A percentile compares a stretch with the other conserved stretches of the same genome.
Conservation (phyloP, 2,329 filamentous ascomycete genomes). For the Cercospora zeina region DNA sequence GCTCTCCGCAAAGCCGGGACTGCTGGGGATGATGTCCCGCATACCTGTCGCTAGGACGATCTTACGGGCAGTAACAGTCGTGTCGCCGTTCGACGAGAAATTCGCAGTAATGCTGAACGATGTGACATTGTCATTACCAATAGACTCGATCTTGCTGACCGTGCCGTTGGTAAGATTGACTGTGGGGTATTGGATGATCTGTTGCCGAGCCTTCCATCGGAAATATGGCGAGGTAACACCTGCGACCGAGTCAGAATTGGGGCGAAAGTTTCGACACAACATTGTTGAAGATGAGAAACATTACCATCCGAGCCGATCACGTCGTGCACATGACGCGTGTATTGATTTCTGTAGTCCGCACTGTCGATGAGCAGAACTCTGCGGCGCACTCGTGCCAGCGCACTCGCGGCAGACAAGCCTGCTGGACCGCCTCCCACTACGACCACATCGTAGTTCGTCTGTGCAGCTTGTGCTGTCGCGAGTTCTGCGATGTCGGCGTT, state of each 20-base stretch:
- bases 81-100: slow-evolving; percentile 14
- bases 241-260: neutral
- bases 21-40: slow-evolving; percentile 28
- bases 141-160: slow-evolving; percentile 16
- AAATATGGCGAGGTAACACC: slow-evolving; percentile 28
- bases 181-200: slow-evolving; percentile 28
- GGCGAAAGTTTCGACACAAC: neutral
- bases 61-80: slow-evolving; percentile 25
- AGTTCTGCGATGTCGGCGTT: neutral
- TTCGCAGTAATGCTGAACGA: slow-evolving; percentile 16
- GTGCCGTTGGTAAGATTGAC: slow-evolving; percentile 21
- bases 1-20: slow-evolving; percentile 29
- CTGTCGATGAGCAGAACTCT: slow-evolving; percentile 29
- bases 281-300: neutral
- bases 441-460: slow-evolving; percentile 22
- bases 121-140: slow-evolving; percentile 6
- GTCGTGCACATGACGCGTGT: slow-evolving; percentile 26
- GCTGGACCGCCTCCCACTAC: slow-evolving; percentile 28
- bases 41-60: slow-evolving; percentile 31
- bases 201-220: slow-evolving; percentile 24
- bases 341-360: slow-evolving; percentile 31
- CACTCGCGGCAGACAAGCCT: slow-evolving; percentile 31
- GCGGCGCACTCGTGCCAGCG: slow-evolving; percentile 28
- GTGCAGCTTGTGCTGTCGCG: slow-evolving; percentile 3
- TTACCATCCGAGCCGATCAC: slow-evolving; percentile 29